A percentile compares a stretch with the other conserved stretches of the same genome.
phyloP scores from a whole-genome alignment of 2,329 filamentous ascomycete species.

The Pseudopithomyces maydicus region DNA sequence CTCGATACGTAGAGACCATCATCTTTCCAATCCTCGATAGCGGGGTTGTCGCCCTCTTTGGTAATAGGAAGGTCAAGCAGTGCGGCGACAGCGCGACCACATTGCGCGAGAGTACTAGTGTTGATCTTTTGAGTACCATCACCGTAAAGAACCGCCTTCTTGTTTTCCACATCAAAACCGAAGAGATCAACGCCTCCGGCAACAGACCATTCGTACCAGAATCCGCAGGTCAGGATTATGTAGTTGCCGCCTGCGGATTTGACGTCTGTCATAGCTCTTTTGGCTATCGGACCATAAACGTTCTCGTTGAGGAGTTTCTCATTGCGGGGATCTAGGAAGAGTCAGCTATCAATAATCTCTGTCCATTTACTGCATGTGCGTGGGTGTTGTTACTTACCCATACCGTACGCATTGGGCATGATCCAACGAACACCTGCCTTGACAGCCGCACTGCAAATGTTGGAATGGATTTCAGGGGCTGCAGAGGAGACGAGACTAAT shows the following conservation, averaged over 20 bases:
- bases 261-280: conserved; percentile 21
- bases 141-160: conserved; percentile 44
- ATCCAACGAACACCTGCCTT: conserved; percentile 42
- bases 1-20: conserved; percentile 58
- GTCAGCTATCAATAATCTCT: background rate
- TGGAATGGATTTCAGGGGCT: conserved; percentile 27
- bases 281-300: background rate
- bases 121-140: conserved; percentile 63
- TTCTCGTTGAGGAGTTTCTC: conserved; percentile 8
- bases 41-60: conserved; percentile 1
- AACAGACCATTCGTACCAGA: conserved; percentile 43
- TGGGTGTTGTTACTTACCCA: conserved; percentile 9
- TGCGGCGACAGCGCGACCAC: conserved; percentile 57
- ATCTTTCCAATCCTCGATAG: conserved; percentile 54
- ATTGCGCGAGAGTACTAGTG: conserved; percentile 62
- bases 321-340: conserved; percentile 18
- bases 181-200: conserved; percentile 20
- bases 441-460: conserved; percentile 34
- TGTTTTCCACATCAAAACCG: conserved; percentile 38
- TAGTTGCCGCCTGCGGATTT: conserved; percentile 27
- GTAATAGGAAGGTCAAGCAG: conserved; percentile 43
- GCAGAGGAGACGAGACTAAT: conserved; percentile 39
- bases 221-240: conserved; percentile 17
- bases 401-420: conserved; percentile 41
- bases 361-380: background rate